Base-by-base conservation (phyloP, 345 rosid genomes). In the Schrenkiella parvula region DNA sequence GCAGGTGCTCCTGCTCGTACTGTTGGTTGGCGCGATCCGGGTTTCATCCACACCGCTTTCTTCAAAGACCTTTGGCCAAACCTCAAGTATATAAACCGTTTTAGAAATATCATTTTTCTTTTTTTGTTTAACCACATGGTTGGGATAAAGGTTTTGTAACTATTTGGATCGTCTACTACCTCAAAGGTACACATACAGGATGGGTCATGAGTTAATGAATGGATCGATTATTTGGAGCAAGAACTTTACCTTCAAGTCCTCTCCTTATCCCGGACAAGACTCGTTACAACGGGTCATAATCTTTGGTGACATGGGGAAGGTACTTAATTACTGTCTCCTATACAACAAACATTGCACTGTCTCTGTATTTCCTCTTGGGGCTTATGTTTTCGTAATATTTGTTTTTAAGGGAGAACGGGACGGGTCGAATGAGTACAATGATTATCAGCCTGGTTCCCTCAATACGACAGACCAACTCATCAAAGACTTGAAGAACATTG, bases 251-350 rank as follows among this genome's bases (percentile, higher is more conserved):
- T 89, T 89, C 72, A 82, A 60, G 75, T 80, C 92, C 34, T 84
- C 96, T 3, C 93, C 97, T 52, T 89, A 73, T 79, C 97, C 96
- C 10, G 96, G 97, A 59, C 93, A 91, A 73, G 82, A 89, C 66
- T 89, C 96, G 2, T 77, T 89, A 65, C 97, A 91, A 61, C 85
- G 82, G 43, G 82, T 91, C 57, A 68, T 87, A 31, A 72, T 91
- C 57, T 91, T 89, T 17, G 97, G 96, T 41, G 97, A 89, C 81
- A 89, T 91, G 89, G 90, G 93, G 6, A 88, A 86, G 89, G 93
- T 47, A 64, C 29, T 31, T 19, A 10, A 11, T 28, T 83, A 77
- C 35, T 53, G 28, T 47, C 14, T 41, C 38, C 21, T 15, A n/a
- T 39, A 22, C 31, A 64, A 18, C 41, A 72, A 26, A 6, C 41